Evolutionary conservation across 208 protist species (phyloP).

Genomic region (Crithidia fasciculata): DNA sequence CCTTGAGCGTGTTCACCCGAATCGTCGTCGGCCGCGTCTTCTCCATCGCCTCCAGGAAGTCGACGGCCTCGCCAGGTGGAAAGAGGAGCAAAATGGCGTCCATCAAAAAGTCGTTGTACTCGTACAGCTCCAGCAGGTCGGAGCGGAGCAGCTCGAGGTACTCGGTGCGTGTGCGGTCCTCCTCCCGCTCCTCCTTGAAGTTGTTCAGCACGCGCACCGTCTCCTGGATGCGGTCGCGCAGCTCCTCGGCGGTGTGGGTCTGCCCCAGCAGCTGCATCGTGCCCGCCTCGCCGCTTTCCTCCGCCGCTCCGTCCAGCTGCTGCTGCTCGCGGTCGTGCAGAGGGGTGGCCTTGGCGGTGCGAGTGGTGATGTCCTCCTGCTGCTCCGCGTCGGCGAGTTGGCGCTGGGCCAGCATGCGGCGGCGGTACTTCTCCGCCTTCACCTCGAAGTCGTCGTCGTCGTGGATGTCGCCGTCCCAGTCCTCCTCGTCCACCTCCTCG

Average conservation of each 20-base stretch:
- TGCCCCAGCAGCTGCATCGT: slow-evolving; percentile 55
- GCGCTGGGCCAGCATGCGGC: slow-evolving; percentile 63
- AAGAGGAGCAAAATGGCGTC: slow-evolving; percentile 96
- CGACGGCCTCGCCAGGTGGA: slow-evolving; percentile 88
- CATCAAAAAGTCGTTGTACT: slow-evolving; percentile 96
- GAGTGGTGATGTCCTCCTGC: slow-evolving; percentile 55
- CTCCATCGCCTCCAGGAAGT: slow-evolving; percentile 98
- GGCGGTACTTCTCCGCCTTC: slow-evolving; percentile 76
- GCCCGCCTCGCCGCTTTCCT: background rate
- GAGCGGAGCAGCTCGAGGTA: slow-evolving; percentile 91
- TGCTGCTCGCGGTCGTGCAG: slow-evolving; percentile 54
- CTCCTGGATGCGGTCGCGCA: slow-evolving; percentile 91
- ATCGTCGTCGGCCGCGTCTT: slow-evolving; percentile 97
- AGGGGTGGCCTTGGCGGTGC: slow-evolving; percentile 59
- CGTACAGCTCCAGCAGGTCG: slow-evolving; percentile 96
- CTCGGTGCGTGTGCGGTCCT: slow-evolving; percentile 84
- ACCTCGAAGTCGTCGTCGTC: slow-evolving; percentile 88
- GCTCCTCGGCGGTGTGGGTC: slow-evolving; percentile 76
- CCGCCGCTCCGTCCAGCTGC: slow-evolving; percentile 19
- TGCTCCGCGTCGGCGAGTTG: slow-evolving; percentile 74
- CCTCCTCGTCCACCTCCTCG: slow-evolving; percentile 52
- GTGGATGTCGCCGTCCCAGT: slow-evolving; percentile 50
- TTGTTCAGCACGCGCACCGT: slow-evolving; percentile 93
- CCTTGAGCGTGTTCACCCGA: slow-evolving; percentile 98
- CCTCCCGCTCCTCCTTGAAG: slow-evolving; percentile 91